Percentiles rank a stretch among this genome's conserved stretches.
Evolutionary conservation across 2,329 filamentous ascomycete species (phyloP).

Genomic region (Colletotrichum tanaceti): DNA sequence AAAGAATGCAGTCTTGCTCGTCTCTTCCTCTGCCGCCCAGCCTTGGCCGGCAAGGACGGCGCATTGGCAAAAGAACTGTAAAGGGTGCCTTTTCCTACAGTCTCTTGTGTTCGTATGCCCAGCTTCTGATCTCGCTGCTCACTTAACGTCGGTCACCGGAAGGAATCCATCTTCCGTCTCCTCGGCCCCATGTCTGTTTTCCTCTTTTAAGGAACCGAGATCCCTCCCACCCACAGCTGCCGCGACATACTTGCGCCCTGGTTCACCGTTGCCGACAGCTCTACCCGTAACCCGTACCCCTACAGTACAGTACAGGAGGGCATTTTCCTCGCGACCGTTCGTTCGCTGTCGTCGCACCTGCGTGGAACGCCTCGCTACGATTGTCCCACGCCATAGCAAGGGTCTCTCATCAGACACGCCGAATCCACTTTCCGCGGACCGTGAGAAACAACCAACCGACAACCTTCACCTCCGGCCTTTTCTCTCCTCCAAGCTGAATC

Average conservation of each 20-base stretch:
- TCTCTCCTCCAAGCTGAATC: slow-evolving; percentile 14
- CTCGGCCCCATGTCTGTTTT: slow-evolving; percentile 12
- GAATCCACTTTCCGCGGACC: slow-evolving; percentile 30
- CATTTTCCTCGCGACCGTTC: too few species aligned
- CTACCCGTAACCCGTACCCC: not conserved
- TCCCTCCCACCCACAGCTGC: slow-evolving; percentile 3
- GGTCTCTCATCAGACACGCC: slow-evolving; percentile 12
- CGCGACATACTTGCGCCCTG: not conserved
- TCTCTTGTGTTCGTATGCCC: not conserved
- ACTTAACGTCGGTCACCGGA: slow-evolving; percentile 9
- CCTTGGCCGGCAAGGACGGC: slow-evolving; percentile 40
- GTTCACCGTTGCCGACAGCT: slow-evolving; percentile 6
- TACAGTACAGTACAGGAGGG: not conserved
- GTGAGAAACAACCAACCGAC: not conserved
- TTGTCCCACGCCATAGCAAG: slow-evolving; percentile 3
- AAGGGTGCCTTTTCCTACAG: slow-evolving; percentile 10
- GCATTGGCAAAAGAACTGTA: slow-evolving; percentile 25
- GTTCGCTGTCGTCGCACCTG: not conserved
- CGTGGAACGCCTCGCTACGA: slow-evolving; percentile 1
- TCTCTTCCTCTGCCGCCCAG: slow-evolving; percentile 30
- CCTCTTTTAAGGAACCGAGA: slow-evolving; percentile 26
- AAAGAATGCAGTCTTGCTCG: slow-evolving; percentile 32
- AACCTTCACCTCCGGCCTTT: slow-evolving; percentile 2
- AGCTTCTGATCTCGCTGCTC: slow-evolving; percentile 10
- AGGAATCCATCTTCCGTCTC: slow-evolving; percentile 7